Evolutionary conservation across 305 asterid genomes (phyloP), one percentile per base, ranked within the genome.

Genomic region (Fraxinus platypoda): DNA sequence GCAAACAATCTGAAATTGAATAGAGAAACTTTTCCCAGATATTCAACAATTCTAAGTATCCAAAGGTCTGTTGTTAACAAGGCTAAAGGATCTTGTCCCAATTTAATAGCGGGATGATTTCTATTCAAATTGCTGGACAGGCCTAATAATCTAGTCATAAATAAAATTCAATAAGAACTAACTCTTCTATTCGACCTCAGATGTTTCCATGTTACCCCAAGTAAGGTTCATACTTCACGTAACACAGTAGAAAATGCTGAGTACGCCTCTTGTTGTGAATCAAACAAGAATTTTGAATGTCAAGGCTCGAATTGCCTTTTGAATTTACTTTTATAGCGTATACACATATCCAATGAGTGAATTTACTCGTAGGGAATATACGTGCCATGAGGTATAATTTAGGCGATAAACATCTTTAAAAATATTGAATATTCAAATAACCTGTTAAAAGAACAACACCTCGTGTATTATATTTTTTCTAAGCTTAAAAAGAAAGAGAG

Each of bases 61-160:
- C 70, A 28, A 13, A 34, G 21, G 15, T 23, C 38, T 81, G 35
- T 35, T 75, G 70, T 59, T 62, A 81, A 75, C 59, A 81, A 54
- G 80, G 76, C 19, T 25, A 54, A 54, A 74, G 80, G 70, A 19
- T 59, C 26, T 25, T 23, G 30, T 62, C 2, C 30, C 30, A 25
- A 19, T 62, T 9, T 64, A 64, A 64, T 25, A 64, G 33, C 11
- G 73, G 19, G 34, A 11, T 11, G 33, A 64, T 23, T 8, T 64
- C 34, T 64, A 11, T 7, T 62, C 21, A n/a, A 17, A 49, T 49
- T 15, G 59, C 59, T 15, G 21, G 59, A 15, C 8, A 49, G 21
- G 59, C 21, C 21, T 49, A 49, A 49, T 15, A 21, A 49, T 49
- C 59, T 49, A 49, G 21, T 49, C 21, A 49, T 4, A 49, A 49